Conservation (phyloP, 2,329 filamentous ascomycete genomes). For the Penicillium sp. region DNA sequence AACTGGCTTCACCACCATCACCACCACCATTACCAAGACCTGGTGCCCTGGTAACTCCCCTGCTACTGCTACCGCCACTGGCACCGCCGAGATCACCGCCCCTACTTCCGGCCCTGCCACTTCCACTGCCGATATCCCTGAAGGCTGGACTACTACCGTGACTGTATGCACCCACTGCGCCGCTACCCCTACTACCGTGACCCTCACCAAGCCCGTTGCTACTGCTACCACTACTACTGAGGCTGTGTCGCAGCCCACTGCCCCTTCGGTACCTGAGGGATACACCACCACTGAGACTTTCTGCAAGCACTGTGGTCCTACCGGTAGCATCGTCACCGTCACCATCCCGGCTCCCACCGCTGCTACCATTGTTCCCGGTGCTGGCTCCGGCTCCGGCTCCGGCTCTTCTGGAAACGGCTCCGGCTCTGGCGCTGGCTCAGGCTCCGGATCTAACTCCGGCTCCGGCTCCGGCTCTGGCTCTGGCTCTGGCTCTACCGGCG, state of each 20-base stretch:
- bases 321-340: conserved; percentile 20
- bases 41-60: conserved; percentile 35
- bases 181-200: conserved; percentile 39
- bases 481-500: not conserved
- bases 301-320: conserved; percentile 22
- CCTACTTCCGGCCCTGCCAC: conserved; percentile 17
- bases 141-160: conserved; percentile 42
- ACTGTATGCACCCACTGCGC: conserved; percentile 42
- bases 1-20: conserved; percentile 44
- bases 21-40: conserved; percentile 39
- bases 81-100: conserved; percentile 5
- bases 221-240: conserved; percentile 12
- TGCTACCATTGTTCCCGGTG: not conserved
- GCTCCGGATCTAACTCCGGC: not conserved
- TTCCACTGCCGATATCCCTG: conserved; percentile 27
- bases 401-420: not conserved
- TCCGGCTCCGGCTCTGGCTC: not conserved
- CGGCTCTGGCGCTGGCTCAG: not conserved
- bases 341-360: conserved; percentile 18
- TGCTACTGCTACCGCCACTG: conserved; percentile 31
- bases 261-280: conserved; percentile 8
- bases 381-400: not conserved
- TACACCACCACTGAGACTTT: conserved; percentile 18
- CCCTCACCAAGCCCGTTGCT: conserved; percentile 31
- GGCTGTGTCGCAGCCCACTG: conserved; percentile 8